A percentile compares a stretch with the other conserved stretches of the same genome.
Evolutionary conservation across 768 basidiomycete species (phyloP).

Genomic region (Amanita exitialis): DNA sequence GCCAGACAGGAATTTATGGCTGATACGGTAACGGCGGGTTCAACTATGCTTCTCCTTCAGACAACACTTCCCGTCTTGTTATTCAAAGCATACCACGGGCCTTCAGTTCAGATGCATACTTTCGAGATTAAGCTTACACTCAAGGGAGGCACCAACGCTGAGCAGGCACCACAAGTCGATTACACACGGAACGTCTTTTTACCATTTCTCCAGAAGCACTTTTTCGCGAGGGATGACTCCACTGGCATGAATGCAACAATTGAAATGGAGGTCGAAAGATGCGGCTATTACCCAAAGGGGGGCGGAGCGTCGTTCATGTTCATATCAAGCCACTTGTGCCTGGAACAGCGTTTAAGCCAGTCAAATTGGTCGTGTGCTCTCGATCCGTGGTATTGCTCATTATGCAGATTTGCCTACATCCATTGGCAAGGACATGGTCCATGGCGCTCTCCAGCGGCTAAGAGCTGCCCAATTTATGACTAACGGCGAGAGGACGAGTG

Average conservation of each 20-base stretch:
- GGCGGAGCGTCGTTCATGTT: conserved; percentile 52
- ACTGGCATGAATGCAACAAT: conserved; percentile 10
- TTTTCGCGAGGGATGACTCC: conserved; percentile 26
- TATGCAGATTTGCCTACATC: conserved; percentile 52
- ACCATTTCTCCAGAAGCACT: conserved; percentile 55
- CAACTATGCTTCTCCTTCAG: conserved; percentile 63
- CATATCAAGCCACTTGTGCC: conserved; percentile 31
- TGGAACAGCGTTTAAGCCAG: conserved; percentile 23
- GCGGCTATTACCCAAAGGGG: conserved; percentile 69
- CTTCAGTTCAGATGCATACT: neutral
- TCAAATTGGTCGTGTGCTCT: conserved; percentile 44
- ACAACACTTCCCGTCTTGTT: conserved; percentile 60
- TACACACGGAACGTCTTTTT: conserved; percentile 57
- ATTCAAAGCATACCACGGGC: conserved; percentile 29
- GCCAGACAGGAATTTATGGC: conserved; percentile 27
- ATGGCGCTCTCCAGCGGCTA: conserved; percentile 39
- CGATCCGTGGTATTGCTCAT: conserved; percentile 50
- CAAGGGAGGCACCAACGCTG: conserved; percentile 65
- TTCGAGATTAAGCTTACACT: conserved; percentile 40
- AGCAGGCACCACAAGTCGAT: conserved; percentile 66
- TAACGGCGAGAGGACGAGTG: conserved; percentile 3
- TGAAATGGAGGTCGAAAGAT: conserved; percentile 35
- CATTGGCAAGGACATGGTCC: conserved; percentile 47
- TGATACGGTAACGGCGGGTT: conserved; percentile 54
- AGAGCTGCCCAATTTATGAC: conserved; percentile 24